A percentile compares a stretch with the other conserved stretches of the same genome.
phyloP scores from a whole-genome alignment of 202 grass and related monocot species.

The Elaeis oleifera region DNA sequence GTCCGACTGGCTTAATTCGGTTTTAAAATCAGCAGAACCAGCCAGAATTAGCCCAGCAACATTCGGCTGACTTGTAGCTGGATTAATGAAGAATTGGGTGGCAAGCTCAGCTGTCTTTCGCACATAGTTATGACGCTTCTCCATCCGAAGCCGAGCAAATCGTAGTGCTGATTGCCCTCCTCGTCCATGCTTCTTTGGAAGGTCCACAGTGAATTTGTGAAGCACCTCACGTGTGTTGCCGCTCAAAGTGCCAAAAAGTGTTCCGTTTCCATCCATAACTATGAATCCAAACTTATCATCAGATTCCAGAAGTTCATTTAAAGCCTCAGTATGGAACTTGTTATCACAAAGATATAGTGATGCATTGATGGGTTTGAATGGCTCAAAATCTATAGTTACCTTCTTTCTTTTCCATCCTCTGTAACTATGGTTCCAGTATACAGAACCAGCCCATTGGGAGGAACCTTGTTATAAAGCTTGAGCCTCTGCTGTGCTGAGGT shows the following conservation, averaged over 20 bases:
- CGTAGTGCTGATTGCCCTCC: slow-evolving; percentile 78
- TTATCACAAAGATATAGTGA: slow-evolving; percentile 79
- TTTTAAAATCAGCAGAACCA: slow-evolving; percentile 84
- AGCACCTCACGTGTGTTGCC: slow-evolving; percentile 75
- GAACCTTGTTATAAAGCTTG: slow-evolving; percentile 78
- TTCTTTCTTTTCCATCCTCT: slow-evolving; percentile 91
- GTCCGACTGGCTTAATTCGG: slow-evolving; percentile 75
- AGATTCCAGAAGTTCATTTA: slow-evolving; percentile 81
- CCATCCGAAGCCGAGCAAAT: slow-evolving; percentile 73
- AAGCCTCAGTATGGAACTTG: slow-evolving; percentile 75
- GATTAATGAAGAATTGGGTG: slow-evolving; percentile 75
- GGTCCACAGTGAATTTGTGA: slow-evolving; percentile 67
- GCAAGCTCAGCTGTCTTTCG: slow-evolving; percentile 76
- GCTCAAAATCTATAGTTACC: slow-evolving; percentile 79
- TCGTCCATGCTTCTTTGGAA: slow-evolving; percentile 81
- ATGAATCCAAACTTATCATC: slow-evolving; percentile 88
- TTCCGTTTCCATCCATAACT: slow-evolving; percentile 82
- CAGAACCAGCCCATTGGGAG: slow-evolving; percentile 69
- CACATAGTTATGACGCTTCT: slow-evolving; percentile 82
- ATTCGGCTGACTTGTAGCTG: slow-evolving; percentile 75
- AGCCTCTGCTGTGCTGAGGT: slow-evolving; percentile 78
- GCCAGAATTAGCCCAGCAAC: slow-evolving; percentile 73
- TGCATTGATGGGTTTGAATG: slow-evolving; percentile 72
- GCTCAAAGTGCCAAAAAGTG: slow-evolving; percentile 71
- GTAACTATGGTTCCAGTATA: slow-evolving; percentile 77